Evolutionary conservation across 257 asterid genomes (phyloP), one percentile per base, ranked within the genome.

Genomic region (Nicotiana tomentosiformis): DNA sequence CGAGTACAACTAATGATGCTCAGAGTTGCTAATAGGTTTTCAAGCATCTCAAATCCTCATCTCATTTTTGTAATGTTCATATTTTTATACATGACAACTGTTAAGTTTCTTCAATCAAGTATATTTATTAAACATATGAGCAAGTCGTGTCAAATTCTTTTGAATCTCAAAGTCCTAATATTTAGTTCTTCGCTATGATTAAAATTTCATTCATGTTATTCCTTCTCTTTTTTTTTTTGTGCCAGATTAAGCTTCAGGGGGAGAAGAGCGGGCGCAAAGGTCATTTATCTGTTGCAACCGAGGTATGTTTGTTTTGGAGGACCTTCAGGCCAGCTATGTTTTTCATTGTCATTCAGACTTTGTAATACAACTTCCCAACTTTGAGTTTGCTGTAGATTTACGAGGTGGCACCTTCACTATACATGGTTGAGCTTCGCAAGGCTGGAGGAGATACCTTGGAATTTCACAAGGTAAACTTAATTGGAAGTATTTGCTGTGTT

Each of bases 261-360:
- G 98, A 95, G 88, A 95, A 93, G 90, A 89, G 93, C 5, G 99
- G 99, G 66, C 96, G 98, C 62, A 96, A 96, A 89, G 99, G 99
- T 70, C 98, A 88, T 89, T 86, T 96, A 33, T 89, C 98, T 10
- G 89, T 96, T 81, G 89, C 99, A 39, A 95, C 99, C 18, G 97
- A 95, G 98, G 98, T 94, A 86, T 81, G 81, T 81, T 83, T 81
- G 62, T 72, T 7, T 76, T 3, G 39, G 32, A 70, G 82, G 80
- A 58, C 77, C 49, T 78, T 62, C 66, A 49, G 62, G 7, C 5
- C 35, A n/a, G 46, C 65, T 51, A 51, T 20, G 65, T 76, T 49
- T 76, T 76, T 76, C 29, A 26, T 76, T 26, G 80, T 74, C 62
- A 3, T 51, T 51, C 29, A 76, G 20, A 29, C 46, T 76, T 51